Base-by-base conservation (phyloP, 768 basidiomycete genomes). In the Termitomyces sp. region DNA sequence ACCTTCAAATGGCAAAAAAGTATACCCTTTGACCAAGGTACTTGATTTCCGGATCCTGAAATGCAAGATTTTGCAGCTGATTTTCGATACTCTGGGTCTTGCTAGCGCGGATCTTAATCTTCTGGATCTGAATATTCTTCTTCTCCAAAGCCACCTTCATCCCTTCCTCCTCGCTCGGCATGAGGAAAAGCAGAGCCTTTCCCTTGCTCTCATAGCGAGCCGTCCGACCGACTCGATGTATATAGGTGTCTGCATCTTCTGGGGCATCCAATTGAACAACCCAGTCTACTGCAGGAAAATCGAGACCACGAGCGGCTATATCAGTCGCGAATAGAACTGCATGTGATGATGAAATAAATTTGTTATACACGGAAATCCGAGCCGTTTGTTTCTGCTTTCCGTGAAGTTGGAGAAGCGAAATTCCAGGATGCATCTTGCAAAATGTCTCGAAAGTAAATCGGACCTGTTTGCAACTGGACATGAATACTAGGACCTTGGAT, bases 221-320 rank as follows among this genome's bases (percentile, higher is more conserved):
- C 16, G 96, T 99, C 47, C 96, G 81, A 0, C 96, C 96, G 2
- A 99, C 95, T 32, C 96, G 86, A 69, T 99, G 96, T 41, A 99
- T 93, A 70, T 99, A 98, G 11, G 94, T 99, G 49, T 97, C 94
- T 5, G 89, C 93, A 66, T 99, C 96, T 72, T 99, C 96, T 0
- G 96, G 96, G 3, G 92, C 92, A 70, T 99, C 96, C 13, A 94
- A 75, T 69, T 99, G 96, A 30, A 99, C 68, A 1, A 99, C 96
- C 96, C 96, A 98, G 70, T 97, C 92, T 22, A 99, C 87, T 0
- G 90, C 82, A 4, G 97, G 96, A 72, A 99, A 99, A 72, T 99
- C 96, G 56, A 98, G 77, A 1, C 96, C 96, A 57, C 96, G 86
- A 5, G 96, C 93, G 36, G 96, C 96, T 59, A 99, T 88, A 68